A percentile compares a stretch with the other conserved stretches of the same genome.
These are phyloP conservation scores for Penicillium sp. DNA, from an alignment of 2,329 filamentous ascomycete species.

Conservation along the genomic window DNA sequence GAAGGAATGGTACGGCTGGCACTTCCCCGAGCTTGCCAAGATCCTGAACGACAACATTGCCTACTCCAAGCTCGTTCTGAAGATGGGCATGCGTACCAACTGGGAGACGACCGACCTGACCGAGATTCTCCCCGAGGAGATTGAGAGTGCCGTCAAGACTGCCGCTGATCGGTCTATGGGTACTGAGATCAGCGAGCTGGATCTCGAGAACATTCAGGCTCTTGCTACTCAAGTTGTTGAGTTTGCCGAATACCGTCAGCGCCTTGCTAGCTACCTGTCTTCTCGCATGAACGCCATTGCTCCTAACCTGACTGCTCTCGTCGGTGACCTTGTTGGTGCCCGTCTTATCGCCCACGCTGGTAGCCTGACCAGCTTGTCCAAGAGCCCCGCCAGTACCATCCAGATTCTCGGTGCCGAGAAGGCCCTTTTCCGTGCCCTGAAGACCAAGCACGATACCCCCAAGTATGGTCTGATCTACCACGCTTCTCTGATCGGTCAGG, in stretches of 20 bases:
- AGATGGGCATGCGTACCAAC: constrained; percentile 83
- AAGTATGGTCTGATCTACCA: constrained; percentile 97
- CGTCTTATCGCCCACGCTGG: constrained; percentile 91
- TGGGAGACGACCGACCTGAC: constrained; percentile 71
- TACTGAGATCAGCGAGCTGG: constrained; percentile 88
- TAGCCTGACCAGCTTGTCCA: constrained; percentile 89
- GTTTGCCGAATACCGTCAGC: constrained; percentile 82
- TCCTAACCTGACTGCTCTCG: constrained; percentile 86
- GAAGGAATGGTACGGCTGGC: constrained; percentile 99
- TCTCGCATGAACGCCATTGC: constrained; percentile 95
- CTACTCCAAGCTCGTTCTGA: constrained; percentile 80
- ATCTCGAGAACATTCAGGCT: constrained; percentile 85
- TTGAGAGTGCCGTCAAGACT: constrained; percentile 83
- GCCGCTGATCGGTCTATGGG: constrained; percentile 98
- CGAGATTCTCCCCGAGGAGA: constrained; percentile 90
- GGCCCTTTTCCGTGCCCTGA: constrained; percentile 93
- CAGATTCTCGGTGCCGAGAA: constrained; percentile 99
- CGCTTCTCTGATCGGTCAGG: constrained; percentile 89
- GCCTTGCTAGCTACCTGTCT: constrained; percentile 82
- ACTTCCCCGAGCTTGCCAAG: constrained; percentile 96
- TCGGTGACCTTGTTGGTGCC: constrained; percentile 90
- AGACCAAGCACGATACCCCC: constrained; percentile 98
- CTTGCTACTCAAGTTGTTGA: constrained; percentile 89
- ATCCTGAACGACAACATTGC: constrained; percentile 96
- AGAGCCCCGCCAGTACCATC: constrained; percentile 89